Conservation (phyloP, 2,329 filamentous ascomycete species). For the Blastomyces gilchristii region DNA sequence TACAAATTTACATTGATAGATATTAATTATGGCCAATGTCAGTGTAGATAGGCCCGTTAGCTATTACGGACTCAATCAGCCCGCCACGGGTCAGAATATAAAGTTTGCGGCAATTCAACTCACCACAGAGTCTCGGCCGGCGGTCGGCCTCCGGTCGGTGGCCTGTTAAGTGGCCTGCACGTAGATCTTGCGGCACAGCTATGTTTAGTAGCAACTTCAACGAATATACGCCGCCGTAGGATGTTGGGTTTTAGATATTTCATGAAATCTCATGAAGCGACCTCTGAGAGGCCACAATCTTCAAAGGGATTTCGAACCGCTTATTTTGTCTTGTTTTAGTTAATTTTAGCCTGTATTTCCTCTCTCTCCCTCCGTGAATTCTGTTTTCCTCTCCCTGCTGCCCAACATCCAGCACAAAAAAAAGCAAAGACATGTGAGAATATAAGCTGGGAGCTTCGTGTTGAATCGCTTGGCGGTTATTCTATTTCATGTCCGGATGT, state of each 20-base stretch:
- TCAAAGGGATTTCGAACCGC: neutral
- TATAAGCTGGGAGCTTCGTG: neutral
- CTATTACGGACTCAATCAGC: neutral
- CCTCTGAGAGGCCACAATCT: neutral
- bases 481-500: neutral
- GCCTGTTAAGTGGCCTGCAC: neutral
- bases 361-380: neutral
- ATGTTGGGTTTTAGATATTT: neutral
- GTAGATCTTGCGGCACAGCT: conserved; percentile 1
- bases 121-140: neutral
- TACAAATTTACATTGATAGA: neutral
- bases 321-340: neutral
- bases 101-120: conserved; percentile 1
- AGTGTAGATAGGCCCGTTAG: neutral
- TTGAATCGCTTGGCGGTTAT: neutral
- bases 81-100: neutral
- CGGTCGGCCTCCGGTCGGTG: too few species aligned
- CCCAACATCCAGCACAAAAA: neutral
- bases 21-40: neutral
- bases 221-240: conserved; percentile 1
- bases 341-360: neutral
- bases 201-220: neutral
- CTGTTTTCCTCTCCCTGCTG: neutral
- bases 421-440: neutral
- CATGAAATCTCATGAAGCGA: neutral